Evolutionary conservation across 306 rosid species (phyloP), one percentile per base, ranked within the genome.

Genomic region (Alnus rubra): DNA sequence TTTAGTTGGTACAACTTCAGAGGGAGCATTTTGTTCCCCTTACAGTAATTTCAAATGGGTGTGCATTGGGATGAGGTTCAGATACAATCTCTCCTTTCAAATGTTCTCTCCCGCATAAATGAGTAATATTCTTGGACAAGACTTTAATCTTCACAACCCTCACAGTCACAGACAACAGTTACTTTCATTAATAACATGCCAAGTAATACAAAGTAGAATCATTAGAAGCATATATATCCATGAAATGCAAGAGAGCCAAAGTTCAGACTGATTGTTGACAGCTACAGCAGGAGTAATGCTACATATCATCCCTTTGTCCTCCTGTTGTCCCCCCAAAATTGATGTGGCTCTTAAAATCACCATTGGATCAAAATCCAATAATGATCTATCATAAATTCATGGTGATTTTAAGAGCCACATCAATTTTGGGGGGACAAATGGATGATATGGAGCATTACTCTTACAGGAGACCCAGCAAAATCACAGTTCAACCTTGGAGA

Each of bases 191-290:
- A 63, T 31, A 8, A 37, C 13, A 37, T 37, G 71, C 49, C 71
- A 65, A 37, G 30, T 37, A 18, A 67, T 67, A 67, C 72, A 67
- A 39, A 67, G 48, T 18, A 65, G 71, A 65, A 45, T 45, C 49
- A 45, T 14, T 67, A 44, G 18, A 16, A 8, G 49, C n/a, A 67
- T 16, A 9, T 14, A 37, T 14, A 37, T 18, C 7, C 49, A 9
- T 42, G 31, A 16, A 16, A 18, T 37, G 72, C 12, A 39, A 39
- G 50, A 3, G 37, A 39, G 28, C 15, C 72, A 39, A 67, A 67
- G 28, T 18, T 39, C 48, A 63, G 19, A 53, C 3, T 49, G 58
- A 16, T 52, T 12, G 56, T 14, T 12, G 18, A 52, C n/a, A 13
- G n/a, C 7, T n/a, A n/a, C n/a, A n/a, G n/a, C n/a, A n/a, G n/a